Evolutionary conservation across 1,284 basidiomycete genomes (phyloP), one percentile per base, ranked within the genome.

Genomic region (Moesziomyces antarcticus): DNA sequence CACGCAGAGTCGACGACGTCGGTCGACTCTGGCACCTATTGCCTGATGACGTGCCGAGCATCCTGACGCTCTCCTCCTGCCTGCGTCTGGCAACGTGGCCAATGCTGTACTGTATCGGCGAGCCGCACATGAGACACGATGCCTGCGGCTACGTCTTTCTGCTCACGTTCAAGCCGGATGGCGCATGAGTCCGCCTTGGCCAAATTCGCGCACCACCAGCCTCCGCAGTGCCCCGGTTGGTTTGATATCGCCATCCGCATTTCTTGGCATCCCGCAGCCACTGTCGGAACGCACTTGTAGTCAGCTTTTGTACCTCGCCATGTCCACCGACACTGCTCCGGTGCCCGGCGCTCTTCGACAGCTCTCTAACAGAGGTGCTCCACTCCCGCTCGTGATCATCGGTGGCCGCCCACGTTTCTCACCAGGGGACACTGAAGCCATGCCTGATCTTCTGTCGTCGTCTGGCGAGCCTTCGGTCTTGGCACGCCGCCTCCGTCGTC

Each of bases 381-480:
- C 24, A 35, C 11, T 18, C 37, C 56, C 57, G 65, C 54, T 62
- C 65, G 58, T 55, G 51, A 68, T 62, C 55, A 58, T 40, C 3
- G 35, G 20, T 35, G 21, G 14, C 24, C 43, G 25, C 49, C 27
- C 33, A 24, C 45, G 33, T 35, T 37, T 37, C 24, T 37, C 5
- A 13, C 3, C 21, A 24, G 18, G 2, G 13, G n/a, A 51, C 30
- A 57, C 55, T 48, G 60, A 14, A 27, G 41, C 50, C 16, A 11
- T 44, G 55, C 60, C 49, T 41, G 43, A 24, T 33, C 53, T 11
- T 40, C 50, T 20, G 41, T 46, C 41, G 44, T 47, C 24, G 35
- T 40, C 41, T 50, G 41, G 60, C 35, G 30, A 50, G 45, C 66
- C 66, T 63, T 63, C 66, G 56, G 66, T 55, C 66, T 58, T 59